Evolutionary conservation across 108 stramenopile species (phyloP).

Genomic region (Conticribra weissflogii): DNA sequence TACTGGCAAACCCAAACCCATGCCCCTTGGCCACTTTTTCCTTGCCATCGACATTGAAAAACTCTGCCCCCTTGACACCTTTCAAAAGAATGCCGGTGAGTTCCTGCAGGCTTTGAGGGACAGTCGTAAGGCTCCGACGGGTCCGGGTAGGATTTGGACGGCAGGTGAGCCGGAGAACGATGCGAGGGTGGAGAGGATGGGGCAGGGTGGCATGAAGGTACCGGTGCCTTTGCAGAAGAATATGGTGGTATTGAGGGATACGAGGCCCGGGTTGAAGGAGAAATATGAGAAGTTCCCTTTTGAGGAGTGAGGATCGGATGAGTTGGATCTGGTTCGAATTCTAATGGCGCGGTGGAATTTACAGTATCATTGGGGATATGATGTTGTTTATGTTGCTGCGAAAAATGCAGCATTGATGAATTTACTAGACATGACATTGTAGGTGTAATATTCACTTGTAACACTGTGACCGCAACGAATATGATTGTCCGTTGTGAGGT

Average conservation of each 20-base stretch:
- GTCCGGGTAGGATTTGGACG: slow-evolving; percentile 72
- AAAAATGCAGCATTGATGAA: too few species aligned
- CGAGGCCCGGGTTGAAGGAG: slow-evolving; percentile 55
- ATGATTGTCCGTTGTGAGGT: too few species aligned
- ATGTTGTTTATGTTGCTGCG: too few species aligned
- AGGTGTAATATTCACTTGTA: too few species aligned
- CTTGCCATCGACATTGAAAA: slow-evolving; percentile 70
- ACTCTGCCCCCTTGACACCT: slow-evolving; percentile 61
- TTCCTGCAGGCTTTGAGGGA: slow-evolving; percentile 59
- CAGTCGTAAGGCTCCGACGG: slow-evolving; percentile 56
- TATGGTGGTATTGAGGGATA: slow-evolving; percentile 58
- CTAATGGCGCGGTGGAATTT: too few species aligned
- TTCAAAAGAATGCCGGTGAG: slow-evolving; percentile 58
- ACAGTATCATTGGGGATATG: too few species aligned
- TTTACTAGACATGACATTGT: too few species aligned
- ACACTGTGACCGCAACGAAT: too few species aligned
- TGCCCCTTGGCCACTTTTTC: slow-evolving; percentile 78
- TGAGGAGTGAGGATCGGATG: too few species aligned
- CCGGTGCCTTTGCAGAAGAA: slow-evolving; percentile 54
- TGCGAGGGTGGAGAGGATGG: slow-evolving; percentile 45
- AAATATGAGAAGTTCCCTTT: slow-evolving; percentile 61
- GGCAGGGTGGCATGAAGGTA: slow-evolving; percentile 65
- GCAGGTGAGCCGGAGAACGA: slow-evolving; percentile 72
- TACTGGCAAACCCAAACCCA: slow-evolving; percentile 64
- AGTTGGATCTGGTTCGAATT: too few species aligned